Conservation (phyloP, 1,139 yeast species). For the Debaryomyces singareniensis region DNA sequence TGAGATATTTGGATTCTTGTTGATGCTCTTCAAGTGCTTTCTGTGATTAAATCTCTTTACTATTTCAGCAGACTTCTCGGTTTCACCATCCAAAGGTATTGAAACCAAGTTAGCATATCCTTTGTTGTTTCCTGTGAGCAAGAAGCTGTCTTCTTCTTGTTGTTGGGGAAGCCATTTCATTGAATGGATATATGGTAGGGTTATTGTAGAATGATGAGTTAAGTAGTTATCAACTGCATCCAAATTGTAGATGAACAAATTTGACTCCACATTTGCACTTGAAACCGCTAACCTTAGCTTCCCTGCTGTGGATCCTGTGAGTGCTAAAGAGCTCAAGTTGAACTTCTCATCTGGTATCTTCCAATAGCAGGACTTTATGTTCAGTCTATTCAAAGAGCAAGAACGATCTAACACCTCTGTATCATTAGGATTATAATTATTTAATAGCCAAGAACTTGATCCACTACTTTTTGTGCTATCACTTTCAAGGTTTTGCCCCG, state of each 20-base stretch:
- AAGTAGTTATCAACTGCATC: constrained; percentile 37
- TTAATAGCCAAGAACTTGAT: constrained; percentile 19
- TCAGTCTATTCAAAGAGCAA: constrained; percentile 34
- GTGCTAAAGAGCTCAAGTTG: constrained; percentile 52
- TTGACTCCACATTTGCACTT: constrained; percentile 47
- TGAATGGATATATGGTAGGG: constrained; percentile 61
- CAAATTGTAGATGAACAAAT: constrained; percentile 61
- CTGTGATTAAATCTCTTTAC: constrained; percentile 69
- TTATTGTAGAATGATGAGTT: constrained; percentile 69
- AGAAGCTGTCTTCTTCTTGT: constrained; percentile 16
- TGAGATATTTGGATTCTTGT: no score
- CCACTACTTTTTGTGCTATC: constrained; percentile 12
- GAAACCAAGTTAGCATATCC: constrained; percentile 66
- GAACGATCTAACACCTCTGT: constrained; percentile 32
- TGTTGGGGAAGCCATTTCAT: constrained; percentile 54
- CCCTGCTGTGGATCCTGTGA: constrained; percentile 19
- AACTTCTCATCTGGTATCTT: constrained; percentile 54
- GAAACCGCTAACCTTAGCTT: constrained; percentile 53
- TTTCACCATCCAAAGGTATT: constrained; percentile 42
- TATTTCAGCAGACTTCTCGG: constrained; percentile 57
- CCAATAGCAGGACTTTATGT: constrained; percentile 64
- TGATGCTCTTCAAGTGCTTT: constrained; percentile 41
- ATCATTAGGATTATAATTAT: constrained; percentile 20
- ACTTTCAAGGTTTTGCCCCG: constrained; percentile 15
- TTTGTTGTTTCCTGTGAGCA: constrained; percentile 64